Percentiles rank a stretch among this genome's conserved stretches.
These are phyloP conservation scores for Anisodus acutangulus DNA, from an alignment of 257 asterid genomes.

Conservation along the genomic window DNA sequence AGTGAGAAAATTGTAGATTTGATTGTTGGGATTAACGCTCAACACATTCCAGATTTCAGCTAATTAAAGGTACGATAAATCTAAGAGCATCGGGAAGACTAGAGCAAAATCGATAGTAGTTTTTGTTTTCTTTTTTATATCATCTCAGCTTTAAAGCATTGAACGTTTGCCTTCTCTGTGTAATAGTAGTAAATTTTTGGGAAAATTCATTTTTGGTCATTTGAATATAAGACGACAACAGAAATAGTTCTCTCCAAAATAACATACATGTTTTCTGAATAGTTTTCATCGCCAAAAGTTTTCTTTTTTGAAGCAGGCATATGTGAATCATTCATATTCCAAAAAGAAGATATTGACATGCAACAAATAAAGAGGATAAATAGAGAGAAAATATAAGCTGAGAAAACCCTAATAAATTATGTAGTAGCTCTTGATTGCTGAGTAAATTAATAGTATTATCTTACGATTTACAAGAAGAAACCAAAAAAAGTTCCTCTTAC, in stretches of 20 bases:
- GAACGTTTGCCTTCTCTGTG: too few species aligned
- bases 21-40: conserved; percentile 29
- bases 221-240: too few species aligned
- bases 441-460: neutral
- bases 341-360: neutral
- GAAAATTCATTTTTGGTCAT: too few species aligned
- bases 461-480: neutral
- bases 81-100: conserved; percentile 63
- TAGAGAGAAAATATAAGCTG: neutral
- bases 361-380: neutral
- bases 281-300: too few species aligned
- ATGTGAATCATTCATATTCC: neutral
- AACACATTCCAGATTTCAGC: conserved; percentile 67
- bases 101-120: conserved; percentile 42
- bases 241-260: too few species aligned
- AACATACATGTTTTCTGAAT: too few species aligned
- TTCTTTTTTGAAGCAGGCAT: too few species aligned
- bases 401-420: neutral
- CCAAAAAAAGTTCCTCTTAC: neutral
- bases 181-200: too few species aligned
- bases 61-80: conserved; percentile 57
- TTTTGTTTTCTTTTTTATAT: too few species aligned
- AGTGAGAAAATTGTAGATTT: neutral
- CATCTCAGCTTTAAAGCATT: too few species aligned
- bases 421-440: neutral